A percentile compares a stretch with the other conserved stretches of the same genome.
These are phyloP conservation scores for Agroathelia rolfsii DNA, from an alignment of 1,284 basidiomycete species.

Conservation along the genomic window DNA sequence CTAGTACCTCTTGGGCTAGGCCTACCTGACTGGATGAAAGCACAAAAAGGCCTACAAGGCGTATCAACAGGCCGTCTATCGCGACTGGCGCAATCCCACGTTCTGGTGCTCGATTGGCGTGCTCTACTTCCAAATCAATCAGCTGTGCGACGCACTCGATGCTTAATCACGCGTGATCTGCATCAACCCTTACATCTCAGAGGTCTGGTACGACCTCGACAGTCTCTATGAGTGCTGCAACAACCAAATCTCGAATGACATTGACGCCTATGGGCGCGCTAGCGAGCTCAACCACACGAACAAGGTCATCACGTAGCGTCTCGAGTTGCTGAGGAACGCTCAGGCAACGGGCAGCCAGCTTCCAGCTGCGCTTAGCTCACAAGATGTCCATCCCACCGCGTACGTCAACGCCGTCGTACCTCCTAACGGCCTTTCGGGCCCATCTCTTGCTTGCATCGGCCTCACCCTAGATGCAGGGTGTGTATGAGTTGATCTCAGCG, in stretches of 20 bases:
- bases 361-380: constrained; percentile 79
- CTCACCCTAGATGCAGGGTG: no score
- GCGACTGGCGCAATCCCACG: constrained; percentile 96
- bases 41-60: constrained; percentile 99
- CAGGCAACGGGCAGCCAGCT: constrained; percentile 73
- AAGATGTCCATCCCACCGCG: constrained; percentile 92
- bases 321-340: constrained; percentile 71
- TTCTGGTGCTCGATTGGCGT: constrained; percentile 99
- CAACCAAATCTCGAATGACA: constrained; percentile 97
- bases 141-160: constrained; percentile 95
- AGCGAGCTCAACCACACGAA: constrained; percentile 84
- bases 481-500: no score
- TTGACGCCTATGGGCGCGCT: constrained; percentile 93
- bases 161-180: constrained; percentile 97
- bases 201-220: constrained; percentile 98
- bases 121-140: constrained; percentile 99
- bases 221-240: constrained; percentile 98
- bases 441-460: constrained; percentile 32
- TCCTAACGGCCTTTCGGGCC: constrained; percentile 55
- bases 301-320: constrained; percentile 65
- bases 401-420: constrained; percentile 71
- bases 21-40: constrained; percentile 96
- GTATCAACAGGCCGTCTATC: constrained; percentile 98
- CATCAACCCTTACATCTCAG: constrained; percentile 98
- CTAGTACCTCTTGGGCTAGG: constrained; percentile 96